Percentiles rank a stretch among this genome's conserved stretches.
These are phyloP conservation scores for Podospora tetraspora DNA, from an alignment of 495 filamentous ascomycete species.

Conservation along the genomic window DNA sequence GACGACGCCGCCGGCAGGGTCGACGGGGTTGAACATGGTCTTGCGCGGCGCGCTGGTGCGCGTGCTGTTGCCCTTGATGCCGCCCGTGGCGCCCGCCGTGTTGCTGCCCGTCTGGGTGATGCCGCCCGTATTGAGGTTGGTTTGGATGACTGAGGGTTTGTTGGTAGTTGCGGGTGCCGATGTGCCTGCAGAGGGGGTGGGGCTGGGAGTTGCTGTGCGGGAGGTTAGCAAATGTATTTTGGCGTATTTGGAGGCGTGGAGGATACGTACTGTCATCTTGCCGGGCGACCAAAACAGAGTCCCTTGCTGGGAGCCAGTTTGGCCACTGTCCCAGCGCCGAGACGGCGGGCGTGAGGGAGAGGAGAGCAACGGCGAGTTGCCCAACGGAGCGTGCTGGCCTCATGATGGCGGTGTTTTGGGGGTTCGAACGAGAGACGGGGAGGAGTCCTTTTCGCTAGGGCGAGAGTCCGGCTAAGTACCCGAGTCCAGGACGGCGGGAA, in stretches of 20 bases:
- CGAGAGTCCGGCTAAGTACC: slow-evolving; percentile 2
- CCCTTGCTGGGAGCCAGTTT: slow-evolving; percentile 34
- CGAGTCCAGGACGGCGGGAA: not conserved
- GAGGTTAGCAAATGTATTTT: slow-evolving; percentile 10
- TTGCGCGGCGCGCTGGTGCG: slow-evolving; percentile 31
- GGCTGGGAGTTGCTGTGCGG: slow-evolving; percentile 11
- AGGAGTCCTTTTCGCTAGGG: not conserved
- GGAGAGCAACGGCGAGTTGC: slow-evolving; percentile 32
- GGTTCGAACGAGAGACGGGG: not conserved
- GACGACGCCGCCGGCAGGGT: slow-evolving; percentile 66
- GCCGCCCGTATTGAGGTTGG: not conserved
- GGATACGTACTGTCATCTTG: slow-evolving; percentile 26
- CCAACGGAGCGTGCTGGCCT: slow-evolving; percentile 21
- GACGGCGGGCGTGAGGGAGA: slow-evolving; percentile 30
- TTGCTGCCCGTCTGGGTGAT: slow-evolving; percentile 20
- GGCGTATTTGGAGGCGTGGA: slow-evolving; percentile 17
- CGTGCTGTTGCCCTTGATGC: slow-evolving; percentile 21
- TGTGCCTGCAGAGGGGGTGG: slow-evolving; percentile 10
- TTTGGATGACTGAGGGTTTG: not conserved
- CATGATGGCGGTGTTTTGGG: slow-evolving; percentile 19
- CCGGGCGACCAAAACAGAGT: slow-evolving; percentile 33
- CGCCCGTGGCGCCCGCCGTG: slow-evolving; percentile 26
- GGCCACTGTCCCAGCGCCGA: slow-evolving; percentile 33
- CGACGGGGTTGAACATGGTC: slow-evolving; percentile 52
- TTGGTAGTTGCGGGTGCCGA: not conserved